These are phyloP conservation scores for Capronia epimyces DNA, from an alignment of 2,329 filamentous ascomycete genomes.

Conservation along the genomic window DNA sequence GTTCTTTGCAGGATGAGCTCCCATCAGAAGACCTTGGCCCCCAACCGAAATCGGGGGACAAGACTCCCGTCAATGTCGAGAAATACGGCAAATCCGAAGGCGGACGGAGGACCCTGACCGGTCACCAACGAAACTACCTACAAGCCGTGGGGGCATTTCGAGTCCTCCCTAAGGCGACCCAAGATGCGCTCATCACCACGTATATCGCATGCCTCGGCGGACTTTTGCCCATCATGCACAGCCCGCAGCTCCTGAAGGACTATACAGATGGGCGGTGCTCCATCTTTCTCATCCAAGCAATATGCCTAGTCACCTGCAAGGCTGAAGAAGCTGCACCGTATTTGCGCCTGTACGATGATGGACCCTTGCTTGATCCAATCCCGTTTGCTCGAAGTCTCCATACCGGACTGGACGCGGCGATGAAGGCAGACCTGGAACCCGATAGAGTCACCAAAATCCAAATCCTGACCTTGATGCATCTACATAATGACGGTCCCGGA, in stretches of 20 bases:
- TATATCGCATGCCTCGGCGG: conserved; percentile 38
- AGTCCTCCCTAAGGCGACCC: conserved; percentile 33
- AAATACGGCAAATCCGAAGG: conserved; percentile 27
- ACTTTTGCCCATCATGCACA: conserved; percentile 37
- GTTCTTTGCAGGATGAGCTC: conserved; percentile 14
- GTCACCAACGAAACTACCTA: conserved; percentile 28
- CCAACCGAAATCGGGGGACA: conserved; percentile 20
- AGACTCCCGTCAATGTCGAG: conserved; percentile 27
- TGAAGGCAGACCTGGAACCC: conserved; percentile 36
- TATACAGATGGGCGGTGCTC: conserved; percentile 31
- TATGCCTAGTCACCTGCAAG: conserved; percentile 41
- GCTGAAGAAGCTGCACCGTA: conserved; percentile 32
- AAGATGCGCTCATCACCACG: conserved; percentile 33
- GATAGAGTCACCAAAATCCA: conserved; percentile 38
- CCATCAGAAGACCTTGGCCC: conserved; percentile 17
- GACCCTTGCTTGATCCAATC: conserved; percentile 33
- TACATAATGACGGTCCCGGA: conserved; percentile 40
- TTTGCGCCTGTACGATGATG: conserved; percentile 32
- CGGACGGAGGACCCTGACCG: conserved; percentile 26
- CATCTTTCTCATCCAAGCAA: conserved; percentile 37
- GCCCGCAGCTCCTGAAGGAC: conserved; percentile 28
- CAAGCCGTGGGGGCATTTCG: conserved; percentile 28
- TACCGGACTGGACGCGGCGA: conserved; percentile 35
- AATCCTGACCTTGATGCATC: conserved; percentile 37
- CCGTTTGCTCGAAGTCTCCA: conserved; percentile 39